Evolutionary conservation across 768 basidiomycete genomes (phyloP).

Genomic region (Pleurotus salmoneostramineus): DNA sequence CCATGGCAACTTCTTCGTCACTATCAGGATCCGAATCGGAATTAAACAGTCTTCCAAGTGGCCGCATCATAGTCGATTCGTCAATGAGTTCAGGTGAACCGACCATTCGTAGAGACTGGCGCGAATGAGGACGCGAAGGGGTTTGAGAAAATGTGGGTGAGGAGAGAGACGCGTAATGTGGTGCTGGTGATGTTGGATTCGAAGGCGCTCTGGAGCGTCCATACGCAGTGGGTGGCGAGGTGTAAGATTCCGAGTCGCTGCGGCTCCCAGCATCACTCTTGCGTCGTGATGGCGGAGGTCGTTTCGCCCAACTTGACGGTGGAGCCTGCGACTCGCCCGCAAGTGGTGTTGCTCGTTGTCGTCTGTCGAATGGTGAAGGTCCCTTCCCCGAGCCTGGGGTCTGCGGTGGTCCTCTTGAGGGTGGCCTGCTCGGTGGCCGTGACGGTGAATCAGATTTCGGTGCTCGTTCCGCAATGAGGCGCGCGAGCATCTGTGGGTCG

Average conservation of each 20-base stretch:
- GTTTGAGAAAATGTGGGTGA: conserved; percentile 36
- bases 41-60: background rate
- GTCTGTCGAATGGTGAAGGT: conserved; percentile 37
- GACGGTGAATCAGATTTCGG: conserved; percentile 33
- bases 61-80: conserved; percentile 1
- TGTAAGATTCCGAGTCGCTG: conserved; percentile 74
- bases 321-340: conserved; percentile 64
- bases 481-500: conserved; percentile 61
- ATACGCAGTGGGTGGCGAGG: conserved; percentile 6
- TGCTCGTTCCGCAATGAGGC: conserved; percentile 61
- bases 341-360: conserved; percentile 54
- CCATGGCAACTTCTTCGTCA: conserved; percentile 49
- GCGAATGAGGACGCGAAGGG: conserved; percentile 63
- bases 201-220: conserved; percentile 65
- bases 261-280: conserved; percentile 73
- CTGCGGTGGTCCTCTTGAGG: conserved; percentile 45
- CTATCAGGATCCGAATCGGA: conserved; percentile 47
- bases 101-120: conserved; percentile 30
- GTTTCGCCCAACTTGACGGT: conserved; percentile 75
- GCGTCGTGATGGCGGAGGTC: conserved; percentile 60
- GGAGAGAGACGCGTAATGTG: conserved; percentile 22
- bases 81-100: conserved; percentile 11
- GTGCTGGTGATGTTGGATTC: conserved; percentile 59
- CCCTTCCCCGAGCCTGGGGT: conserved; percentile 48
- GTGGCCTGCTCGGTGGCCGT: conserved; percentile 41